Base-by-base conservation (phyloP, 2,329 filamentous ascomycete genomes). In the Tolypocladium nubicola region DNA sequence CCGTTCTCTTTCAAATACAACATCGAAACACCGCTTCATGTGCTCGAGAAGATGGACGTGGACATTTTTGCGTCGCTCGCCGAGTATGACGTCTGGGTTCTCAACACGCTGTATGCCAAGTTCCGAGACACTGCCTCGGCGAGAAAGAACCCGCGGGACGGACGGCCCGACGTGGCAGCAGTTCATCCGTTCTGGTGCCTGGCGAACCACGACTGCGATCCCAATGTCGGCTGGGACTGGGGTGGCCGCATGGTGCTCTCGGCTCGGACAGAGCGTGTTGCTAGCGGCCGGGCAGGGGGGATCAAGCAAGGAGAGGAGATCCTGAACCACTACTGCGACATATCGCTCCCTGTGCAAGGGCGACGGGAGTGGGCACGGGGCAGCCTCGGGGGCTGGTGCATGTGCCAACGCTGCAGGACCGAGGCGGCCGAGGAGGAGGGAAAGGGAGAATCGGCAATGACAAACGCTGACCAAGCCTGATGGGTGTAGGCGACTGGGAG, bases 131-230 rank as follows among this genome's bases (percentile, higher is more conserved):
- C 92, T 0, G 94, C 94, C 0, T 96, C 90, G 2, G 93, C 92
- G 5, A 83, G 89, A 43, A 86, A 94, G 63, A 90, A 83, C 60
- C 80, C 80, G 0, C 82, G 82, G 64, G 89, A 93, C 61, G 89
- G 91, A 3, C 84, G 89, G 11, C 93, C 94, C 0, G 94, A 97
- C 66, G 88, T 96, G 5, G 90, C 90, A 35, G 93, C 93, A 35
- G 92, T 97, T 35, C 92, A 97, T 73, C 91, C 93, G 2, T 84
- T 96, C 64, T 99, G 94, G 91, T 97, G 92, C 72, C 79, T 97
- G 37, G 92, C 93, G 35, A 99, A 99, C 67, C 94, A 99, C 70
- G 90, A 91, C 70, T 99, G 94, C 73, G 86, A 96, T 68, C 94
- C 94, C 10, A 97, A 96, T 70, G 91, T 97, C 43, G 83, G 83